A percentile compares a stretch with the other conserved stretches of the same genome.
Conservation (phyloP, 768 basidiomycete genomes). For the Collybiopsis luxurians region DNA sequence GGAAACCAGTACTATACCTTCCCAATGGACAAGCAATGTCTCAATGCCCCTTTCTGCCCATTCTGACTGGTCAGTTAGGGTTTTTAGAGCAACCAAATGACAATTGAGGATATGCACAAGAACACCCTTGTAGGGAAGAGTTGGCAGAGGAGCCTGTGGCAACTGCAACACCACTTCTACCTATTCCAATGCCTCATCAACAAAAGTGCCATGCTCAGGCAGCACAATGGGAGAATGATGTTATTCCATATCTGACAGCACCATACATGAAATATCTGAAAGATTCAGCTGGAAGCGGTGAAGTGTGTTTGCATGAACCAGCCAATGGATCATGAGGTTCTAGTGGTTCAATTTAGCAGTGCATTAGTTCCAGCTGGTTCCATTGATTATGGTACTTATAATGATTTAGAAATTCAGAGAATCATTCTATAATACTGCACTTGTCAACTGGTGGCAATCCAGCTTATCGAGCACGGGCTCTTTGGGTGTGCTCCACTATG, state of each 20-base stretch:
- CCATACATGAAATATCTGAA: too few relatives aligned
- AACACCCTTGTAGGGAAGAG: background rate
- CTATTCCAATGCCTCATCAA: too few relatives aligned
- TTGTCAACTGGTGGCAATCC: slow-evolving; percentile 11
- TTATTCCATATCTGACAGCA: too few relatives aligned
- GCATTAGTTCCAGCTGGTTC: background rate
- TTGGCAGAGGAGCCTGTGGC: background rate
- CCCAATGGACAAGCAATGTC: background rate
- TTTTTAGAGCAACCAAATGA: background rate
- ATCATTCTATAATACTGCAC: slow-evolving; percentile 3
- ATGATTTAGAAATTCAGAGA: background rate
- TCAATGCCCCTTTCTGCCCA: background rate
- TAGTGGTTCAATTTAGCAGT: background rate
- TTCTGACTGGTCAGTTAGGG: background rate
- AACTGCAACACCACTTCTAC: background rate
- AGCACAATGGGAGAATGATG: too few relatives aligned
- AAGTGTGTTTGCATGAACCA: background rate
- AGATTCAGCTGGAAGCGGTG: too few relatives aligned
- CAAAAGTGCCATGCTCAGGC: too few relatives aligned
- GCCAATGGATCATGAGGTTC: background rate
- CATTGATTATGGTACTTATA: background rate
- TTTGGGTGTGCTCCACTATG: too few relatives aligned
- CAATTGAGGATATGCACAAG: background rate
- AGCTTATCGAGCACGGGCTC: slow-evolving; percentile 11
- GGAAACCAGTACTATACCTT: background rate